Evolutionary conservation across 2,329 filamentous ascomycete species (phyloP).

Genomic region (Colletotrichum neosansevieriae): DNA sequence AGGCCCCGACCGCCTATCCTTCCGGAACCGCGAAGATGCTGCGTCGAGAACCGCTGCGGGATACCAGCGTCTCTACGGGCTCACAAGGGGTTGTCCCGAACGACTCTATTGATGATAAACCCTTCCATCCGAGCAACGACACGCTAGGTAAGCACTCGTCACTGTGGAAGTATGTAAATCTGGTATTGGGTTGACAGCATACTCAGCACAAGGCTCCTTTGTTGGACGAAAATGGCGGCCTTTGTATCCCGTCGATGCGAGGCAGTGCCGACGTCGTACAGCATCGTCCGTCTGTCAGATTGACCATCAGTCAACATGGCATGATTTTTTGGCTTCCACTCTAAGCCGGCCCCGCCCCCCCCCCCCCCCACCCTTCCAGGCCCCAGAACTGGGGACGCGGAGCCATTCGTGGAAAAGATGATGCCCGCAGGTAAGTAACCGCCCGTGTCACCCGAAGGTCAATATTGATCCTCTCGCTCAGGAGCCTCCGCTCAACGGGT

Average conservation of each 20-base stretch:
- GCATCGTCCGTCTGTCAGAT: too few relatives aligned
- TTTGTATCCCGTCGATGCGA: background rate
- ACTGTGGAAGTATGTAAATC: too few relatives aligned
- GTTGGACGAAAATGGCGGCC: background rate
- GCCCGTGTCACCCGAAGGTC: slow-evolving; percentile 23
- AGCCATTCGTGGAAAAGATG: slow-evolving; percentile 27
- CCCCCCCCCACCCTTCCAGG: background rate
- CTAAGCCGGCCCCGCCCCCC: background rate
- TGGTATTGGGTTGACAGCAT: background rate
- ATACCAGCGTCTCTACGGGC: too few relatives aligned
- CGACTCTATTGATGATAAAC: too few relatives aligned
- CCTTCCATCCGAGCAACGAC: too few relatives aligned
- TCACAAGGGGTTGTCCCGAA: too few relatives aligned
- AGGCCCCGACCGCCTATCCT: too few relatives aligned
- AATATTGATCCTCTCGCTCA: background rate
- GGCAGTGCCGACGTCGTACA: background rate
- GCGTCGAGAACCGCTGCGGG: too few relatives aligned
- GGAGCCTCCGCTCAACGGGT: background rate
- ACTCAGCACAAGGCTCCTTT: too few relatives aligned
- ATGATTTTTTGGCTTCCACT: background rate
- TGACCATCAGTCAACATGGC: background rate
- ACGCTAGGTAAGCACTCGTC: too few relatives aligned
- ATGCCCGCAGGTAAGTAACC: background rate
- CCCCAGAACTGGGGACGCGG: background rate
- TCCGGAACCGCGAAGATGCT: too few relatives aligned